phyloP scores from a whole-genome alignment of 768 basidiomycete genomes.

The Leccinum arenicola region DNA sequence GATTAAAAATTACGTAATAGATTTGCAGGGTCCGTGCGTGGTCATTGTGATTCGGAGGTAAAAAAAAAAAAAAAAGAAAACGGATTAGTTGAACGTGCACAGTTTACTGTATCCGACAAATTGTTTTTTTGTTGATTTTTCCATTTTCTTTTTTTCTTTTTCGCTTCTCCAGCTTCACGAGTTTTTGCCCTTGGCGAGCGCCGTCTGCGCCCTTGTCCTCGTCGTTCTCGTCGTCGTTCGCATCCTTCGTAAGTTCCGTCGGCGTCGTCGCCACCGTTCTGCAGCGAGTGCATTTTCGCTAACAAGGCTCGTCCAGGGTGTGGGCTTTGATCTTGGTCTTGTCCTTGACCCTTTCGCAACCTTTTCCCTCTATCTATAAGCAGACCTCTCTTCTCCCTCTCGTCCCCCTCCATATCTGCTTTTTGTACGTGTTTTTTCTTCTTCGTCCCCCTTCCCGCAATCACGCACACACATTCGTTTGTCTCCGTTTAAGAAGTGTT shows the following conservation, averaged over 20 bases:
- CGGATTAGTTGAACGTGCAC: slow-evolving; percentile 2
- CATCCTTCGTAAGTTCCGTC: background rate
- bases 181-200: slow-evolving; percentile 22
- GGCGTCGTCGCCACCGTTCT: background rate
- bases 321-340: slow-evolving; percentile 32
- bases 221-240: slow-evolving; percentile 19
- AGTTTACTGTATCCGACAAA: slow-evolving; percentile 13
- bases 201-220: slow-evolving; percentile 6
- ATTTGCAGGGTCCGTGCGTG: slow-evolving; percentile 31
- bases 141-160: slow-evolving; percentile 22
- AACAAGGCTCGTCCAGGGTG: slow-evolving; percentile 15
- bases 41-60: slow-evolving; percentile 18
- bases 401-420: slow-evolving; percentile 26
- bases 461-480: slow-evolving; percentile 33
- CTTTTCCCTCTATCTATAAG: slow-evolving; percentile 39
- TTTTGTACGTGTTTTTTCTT: slow-evolving; percentile 41
- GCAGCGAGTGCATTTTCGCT: background rate
- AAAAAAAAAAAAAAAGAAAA: slow-evolving; percentile 1
- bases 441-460: slow-evolving; percentile 18
- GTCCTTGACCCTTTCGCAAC: slow-evolving; percentile 33
- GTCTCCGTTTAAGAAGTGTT: slow-evolving; percentile 22
- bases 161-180: slow-evolving; percentile 22
- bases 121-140: slow-evolving; percentile 15
- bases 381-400: slow-evolving; percentile 34
- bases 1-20: slow-evolving; percentile 11